A percentile compares a stretch with the other conserved stretches of the same genome.
Evolutionary conservation across 768 basidiomycete species (phyloP).

Genomic region (Leccinum subtestaceum): DNA sequence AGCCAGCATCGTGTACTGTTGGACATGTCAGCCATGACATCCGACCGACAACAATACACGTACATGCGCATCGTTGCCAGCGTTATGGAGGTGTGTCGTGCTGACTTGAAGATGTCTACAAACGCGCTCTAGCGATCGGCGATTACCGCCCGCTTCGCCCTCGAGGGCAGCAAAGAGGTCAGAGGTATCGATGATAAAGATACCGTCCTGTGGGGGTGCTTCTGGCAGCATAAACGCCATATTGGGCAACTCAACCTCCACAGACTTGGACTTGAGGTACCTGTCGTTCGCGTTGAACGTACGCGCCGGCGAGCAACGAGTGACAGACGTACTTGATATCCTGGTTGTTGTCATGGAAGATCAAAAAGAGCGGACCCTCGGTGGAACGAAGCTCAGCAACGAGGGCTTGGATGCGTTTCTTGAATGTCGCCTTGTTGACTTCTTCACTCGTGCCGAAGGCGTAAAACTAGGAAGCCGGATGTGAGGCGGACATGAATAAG

Average conservation of each 20-base stretch:
- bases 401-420: slow-evolving; percentile 47
- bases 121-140: slow-evolving; percentile 55
- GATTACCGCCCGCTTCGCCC: slow-evolving; percentile 53
- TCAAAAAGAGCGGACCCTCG: slow-evolving; percentile 64
- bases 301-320: background rate
- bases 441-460: slow-evolving; percentile 61
- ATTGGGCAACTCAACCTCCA: slow-evolving; percentile 53
- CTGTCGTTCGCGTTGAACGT: slow-evolving; percentile 33
- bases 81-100: slow-evolving; percentile 68
- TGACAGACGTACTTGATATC: slow-evolving; percentile 62
- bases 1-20: slow-evolving; percentile 67
- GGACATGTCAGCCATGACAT: background rate
- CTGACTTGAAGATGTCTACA: slow-evolving; percentile 61
- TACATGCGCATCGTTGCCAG: slow-evolving; percentile 84
- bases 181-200: slow-evolving; percentile 71
- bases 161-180: slow-evolving; percentile 74
- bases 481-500: background rate
- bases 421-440: slow-evolving; percentile 51
- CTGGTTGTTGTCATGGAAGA: slow-evolving; percentile 76
- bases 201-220: slow-evolving; percentile 44
- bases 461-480: slow-evolving; percentile 48
- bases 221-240: slow-evolving; percentile 60
- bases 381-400: slow-evolving; percentile 36
- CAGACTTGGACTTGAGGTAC: slow-evolving; percentile 46
- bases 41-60: slow-evolving; percentile 18